These are phyloP conservation scores for Botrytis elliptica DNA, from an alignment of 2,329 filamentous ascomycete species.

Conservation along the genomic window DNA sequence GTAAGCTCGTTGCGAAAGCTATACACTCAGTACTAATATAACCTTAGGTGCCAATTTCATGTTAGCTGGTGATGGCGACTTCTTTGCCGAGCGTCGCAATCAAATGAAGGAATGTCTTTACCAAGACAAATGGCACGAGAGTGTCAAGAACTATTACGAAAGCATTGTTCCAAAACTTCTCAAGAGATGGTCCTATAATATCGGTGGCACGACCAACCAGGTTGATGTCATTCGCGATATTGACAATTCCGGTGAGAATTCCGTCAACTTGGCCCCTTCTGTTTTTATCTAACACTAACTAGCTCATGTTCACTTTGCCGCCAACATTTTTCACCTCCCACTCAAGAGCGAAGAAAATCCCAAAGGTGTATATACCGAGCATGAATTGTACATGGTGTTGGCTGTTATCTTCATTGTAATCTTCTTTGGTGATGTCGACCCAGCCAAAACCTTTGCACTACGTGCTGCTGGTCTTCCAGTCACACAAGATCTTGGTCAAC, in stretches of 20 bases:
- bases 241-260: conserved; percentile 47
- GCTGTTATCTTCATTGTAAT: conserved; percentile 58
- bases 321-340: conserved; percentile 52
- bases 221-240: conserved; percentile 62
- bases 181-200: conserved; percentile 47
- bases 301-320: conserved; percentile 45
- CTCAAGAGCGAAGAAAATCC: conserved; percentile 51
- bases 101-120: conserved; percentile 58
- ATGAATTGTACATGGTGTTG: conserved; percentile 41
- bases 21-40: background rate
- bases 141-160: conserved; percentile 66
- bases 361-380: conserved; percentile 52
- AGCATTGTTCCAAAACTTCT: conserved; percentile 46
- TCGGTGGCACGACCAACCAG: conserved; percentile 41
- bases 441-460: conserved; percentile 59
- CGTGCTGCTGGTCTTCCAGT: conserved; percentile 63
- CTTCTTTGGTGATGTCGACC: conserved; percentile 64
- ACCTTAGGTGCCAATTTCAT: conserved; percentile 49
- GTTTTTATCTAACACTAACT: conserved; percentile 50
- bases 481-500: conserved; percentile 54
- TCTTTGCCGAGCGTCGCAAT: conserved; percentile 51
- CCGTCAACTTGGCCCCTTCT: conserved; percentile 35
- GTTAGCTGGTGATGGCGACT: conserved; percentile 51
- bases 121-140: conserved; percentile 57
- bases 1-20: background rate